Conservation (phyloP, 331 rosid species). For the Malus hybrid region DNA sequence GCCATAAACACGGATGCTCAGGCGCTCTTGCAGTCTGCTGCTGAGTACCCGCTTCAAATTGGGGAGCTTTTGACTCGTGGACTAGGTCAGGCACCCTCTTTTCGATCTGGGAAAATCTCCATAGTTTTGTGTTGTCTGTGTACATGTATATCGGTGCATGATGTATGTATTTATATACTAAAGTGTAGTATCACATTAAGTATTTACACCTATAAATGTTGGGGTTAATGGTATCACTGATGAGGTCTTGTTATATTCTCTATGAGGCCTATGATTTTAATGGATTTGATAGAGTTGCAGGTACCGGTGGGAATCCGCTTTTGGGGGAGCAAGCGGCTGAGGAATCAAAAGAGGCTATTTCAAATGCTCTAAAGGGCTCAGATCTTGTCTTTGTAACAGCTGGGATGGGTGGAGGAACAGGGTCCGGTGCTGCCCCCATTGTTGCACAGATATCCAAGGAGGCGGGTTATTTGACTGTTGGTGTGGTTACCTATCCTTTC, state of each 20-base stretch:
- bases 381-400: constrained; percentile 96
- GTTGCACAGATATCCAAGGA: constrained; percentile 85
- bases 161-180: neutral
- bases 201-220: neutral
- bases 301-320: constrained; percentile 94
- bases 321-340: constrained; percentile 97
- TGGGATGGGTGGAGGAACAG: constrained; percentile 98
- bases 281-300: constrained; percentile 54
- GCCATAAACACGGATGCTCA: constrained; percentile 93
- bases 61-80: constrained; percentile 96
- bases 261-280: constrained; percentile 29
- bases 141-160: neutral
- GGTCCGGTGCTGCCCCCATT: constrained; percentile 96
- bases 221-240: neutral
- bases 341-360: constrained; percentile 83
- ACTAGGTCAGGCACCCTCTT: constrained; percentile 53
- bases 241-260: neutral
- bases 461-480: constrained; percentile 91
- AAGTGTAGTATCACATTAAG: neutral
- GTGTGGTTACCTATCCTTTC: constrained; percentile 92
- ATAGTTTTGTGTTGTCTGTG: too few species aligned
- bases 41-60: constrained; percentile 81
- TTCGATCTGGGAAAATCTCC: neutral
- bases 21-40: constrained; percentile 72
- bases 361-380: constrained; percentile 74